Evolutionary conservation across 2,329 filamentous ascomycete species (phyloP), one percentile per base, ranked within the genome.

Genomic region (Hymenoscyphus fructigenus): DNA sequence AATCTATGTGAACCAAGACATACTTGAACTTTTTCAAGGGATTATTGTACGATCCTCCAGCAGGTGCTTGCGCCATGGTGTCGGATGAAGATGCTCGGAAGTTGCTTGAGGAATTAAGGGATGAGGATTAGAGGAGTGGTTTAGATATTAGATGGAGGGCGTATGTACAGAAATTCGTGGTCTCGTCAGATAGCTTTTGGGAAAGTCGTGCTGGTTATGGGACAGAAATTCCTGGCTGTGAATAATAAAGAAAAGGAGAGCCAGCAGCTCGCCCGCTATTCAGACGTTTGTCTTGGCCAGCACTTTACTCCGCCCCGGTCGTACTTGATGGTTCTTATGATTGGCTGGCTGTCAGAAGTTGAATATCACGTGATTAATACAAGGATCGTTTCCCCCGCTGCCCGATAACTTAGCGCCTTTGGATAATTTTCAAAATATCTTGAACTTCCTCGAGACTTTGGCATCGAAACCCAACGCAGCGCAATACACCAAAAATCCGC

Each of bases 1-100:
- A 53, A 56, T 10, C 3, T 23, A 56, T 57, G 36, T 47, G 3
- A 41, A 9, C 41, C 17, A 65, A 50, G 63, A 64, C 80, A 66
- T 84, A 97, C 93, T 99, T 99, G 90, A 98, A 99, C 82, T 99
- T 99, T 91, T 99, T 99, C 82, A 99, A 84, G 75, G 95, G 95
- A 84, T 98, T 98, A 79, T 96, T 97, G 85, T 98, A 99, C 70
- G 91, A 92, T 79, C 91, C 91, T 76, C 88, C 89, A 74, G 88
- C 82, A 81, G 92, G 88, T 79, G 93, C 82, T 81, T 92, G 88
- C 79, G 93, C 91, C 93, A 97, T 97, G 78, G 77, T 86, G 79
- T 76, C 74, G 68, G 69, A 20, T 14, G 28, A 26, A 23, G 20
- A 29, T 55, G 50, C 50, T 55, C 26, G 50, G 17, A 55, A 55